Conservation (phyloP, 257 asterid genomes). For the Plantago major region DNA sequence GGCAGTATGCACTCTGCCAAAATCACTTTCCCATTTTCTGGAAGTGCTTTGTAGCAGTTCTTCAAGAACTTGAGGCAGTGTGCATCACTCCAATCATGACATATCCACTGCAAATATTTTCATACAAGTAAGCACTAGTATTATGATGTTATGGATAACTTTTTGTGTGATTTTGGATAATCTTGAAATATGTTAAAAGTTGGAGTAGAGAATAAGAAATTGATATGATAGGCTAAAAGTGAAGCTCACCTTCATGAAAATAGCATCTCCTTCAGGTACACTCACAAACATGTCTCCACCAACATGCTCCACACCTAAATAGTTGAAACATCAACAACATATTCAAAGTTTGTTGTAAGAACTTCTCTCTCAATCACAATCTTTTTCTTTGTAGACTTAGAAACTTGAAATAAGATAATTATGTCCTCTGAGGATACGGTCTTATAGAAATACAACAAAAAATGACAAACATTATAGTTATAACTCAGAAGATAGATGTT, state of each 20-base stretch:
- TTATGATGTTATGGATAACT: no score
- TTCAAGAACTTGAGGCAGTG: conserved; percentile 70
- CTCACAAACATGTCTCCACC: conserved; percentile 95
- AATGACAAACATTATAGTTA: no score
- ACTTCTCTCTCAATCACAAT: no score
- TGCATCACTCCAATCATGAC: conserved; percentile 89
- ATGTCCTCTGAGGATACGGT: no score
- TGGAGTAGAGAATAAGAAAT: neutral
- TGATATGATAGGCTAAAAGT: neutral
- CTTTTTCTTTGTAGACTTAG: no score
- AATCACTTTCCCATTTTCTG: conserved; percentile 74
- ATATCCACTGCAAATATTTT: conserved; percentile 60
- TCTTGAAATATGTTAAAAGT: no score
- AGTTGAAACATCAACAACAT: no score
- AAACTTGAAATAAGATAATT: no score
- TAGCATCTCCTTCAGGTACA: conserved; percentile 75
- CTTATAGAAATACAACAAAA: no score
- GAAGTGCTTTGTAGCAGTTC: conserved; percentile 69
- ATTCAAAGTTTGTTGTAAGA: neutral
- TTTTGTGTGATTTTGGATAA: no score
- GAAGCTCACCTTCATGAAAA: conserved; percentile 85
- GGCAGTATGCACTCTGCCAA: conserved; percentile 68
- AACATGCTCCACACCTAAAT: conserved; percentile 67
- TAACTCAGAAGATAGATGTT: no score
- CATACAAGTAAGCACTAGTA: no score